Conservation (phyloP, 345 rosid genomes). For the Melastoma malabathricum region DNA sequence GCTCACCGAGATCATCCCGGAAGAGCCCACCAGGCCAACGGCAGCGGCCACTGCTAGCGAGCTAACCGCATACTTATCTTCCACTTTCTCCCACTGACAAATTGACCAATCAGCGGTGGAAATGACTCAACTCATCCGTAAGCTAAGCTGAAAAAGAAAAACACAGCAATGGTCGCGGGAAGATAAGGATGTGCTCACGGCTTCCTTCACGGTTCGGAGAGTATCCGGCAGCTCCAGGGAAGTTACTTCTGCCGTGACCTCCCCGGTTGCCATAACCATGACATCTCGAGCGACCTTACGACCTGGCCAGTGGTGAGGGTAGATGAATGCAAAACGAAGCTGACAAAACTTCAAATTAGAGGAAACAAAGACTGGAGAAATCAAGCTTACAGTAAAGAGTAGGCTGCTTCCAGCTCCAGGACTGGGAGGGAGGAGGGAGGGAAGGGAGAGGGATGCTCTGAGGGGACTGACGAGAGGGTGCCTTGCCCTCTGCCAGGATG, state of each 20-base stretch:
- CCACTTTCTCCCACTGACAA: conserved; percentile 81
- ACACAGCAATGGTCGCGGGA: not conserved
- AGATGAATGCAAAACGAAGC: not conserved
- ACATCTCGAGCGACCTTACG: conserved; percentile 67
- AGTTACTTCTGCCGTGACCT: conserved; percentile 49
- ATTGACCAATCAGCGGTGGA: not conserved
- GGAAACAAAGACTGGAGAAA: no score
- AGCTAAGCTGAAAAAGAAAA: not conserved
- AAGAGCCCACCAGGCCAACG: conserved; percentile 52
- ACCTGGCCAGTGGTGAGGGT: conserved; percentile 36
- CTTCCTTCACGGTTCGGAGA: conserved; percentile 46
- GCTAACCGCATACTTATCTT: conserved; percentile 77
- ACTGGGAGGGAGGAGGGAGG: conserved; percentile 41
- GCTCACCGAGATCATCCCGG: conserved; percentile 71
- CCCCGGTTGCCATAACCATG: conserved; percentile 66
- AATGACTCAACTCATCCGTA: not conserved
- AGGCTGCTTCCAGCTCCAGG: conserved; percentile 44
- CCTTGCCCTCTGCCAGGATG: conserved; percentile 36
- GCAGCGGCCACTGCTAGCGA: conserved; percentile 50
- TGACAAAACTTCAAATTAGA: not conserved
- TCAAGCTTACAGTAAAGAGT: conserved; percentile 46
- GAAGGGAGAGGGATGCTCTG: conserved; percentile 56
- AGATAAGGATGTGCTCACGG: conserved; percentile 34
- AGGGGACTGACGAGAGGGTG: conserved; percentile 28
- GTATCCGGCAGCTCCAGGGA: conserved; percentile 57